Evolutionary conservation across 345 rosid genomes (phyloP).

Genomic region (Dipteronia sinensis): DNA sequence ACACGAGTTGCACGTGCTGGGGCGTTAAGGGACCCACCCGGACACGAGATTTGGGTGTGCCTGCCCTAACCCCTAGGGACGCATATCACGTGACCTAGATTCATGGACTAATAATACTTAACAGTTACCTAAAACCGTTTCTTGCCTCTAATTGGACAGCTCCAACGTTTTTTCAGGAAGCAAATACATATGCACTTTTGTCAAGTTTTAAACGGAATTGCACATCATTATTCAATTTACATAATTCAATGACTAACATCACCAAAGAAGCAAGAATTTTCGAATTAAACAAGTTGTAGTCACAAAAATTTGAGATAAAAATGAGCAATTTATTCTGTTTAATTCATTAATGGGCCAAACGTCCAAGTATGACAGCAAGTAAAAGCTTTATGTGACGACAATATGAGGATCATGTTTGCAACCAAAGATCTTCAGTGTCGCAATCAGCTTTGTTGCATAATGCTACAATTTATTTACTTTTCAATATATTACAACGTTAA

Average conservation of each 20-base stretch:
- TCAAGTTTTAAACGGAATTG: neutral
- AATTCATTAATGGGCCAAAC: neutral
- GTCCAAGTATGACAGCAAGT: too few relatives aligned
- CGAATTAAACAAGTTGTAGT: too few relatives aligned
- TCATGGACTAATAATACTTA: neutral
- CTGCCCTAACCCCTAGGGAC: neutral
- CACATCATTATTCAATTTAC: neutral
- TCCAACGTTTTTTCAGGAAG: neutral
- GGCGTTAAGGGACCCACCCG: slow-evolving; percentile 5
- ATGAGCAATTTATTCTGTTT: too few relatives aligned
- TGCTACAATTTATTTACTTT: neutral
- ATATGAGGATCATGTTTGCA: neutral
- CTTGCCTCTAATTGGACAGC: neutral
- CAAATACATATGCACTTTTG: neutral
- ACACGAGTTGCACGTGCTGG: slow-evolving; percentile 49
- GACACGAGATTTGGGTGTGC: slow-evolving; percentile 27
- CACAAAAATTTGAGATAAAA: too few relatives aligned
- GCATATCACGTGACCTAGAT: slow-evolving; percentile 35
- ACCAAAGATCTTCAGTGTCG: neutral
- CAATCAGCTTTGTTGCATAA: neutral
- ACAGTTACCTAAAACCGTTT: slow-evolving; percentile 8
- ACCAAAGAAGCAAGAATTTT: too few relatives aligned
- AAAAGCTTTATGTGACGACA: neutral
- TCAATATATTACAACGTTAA: neutral
- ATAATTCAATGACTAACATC: neutral